These are phyloP conservation scores for Teratosphaeria pseudoeucalypti DNA, from an alignment of 2,329 filamentous ascomycete genomes.

Conservation along the genomic window DNA sequence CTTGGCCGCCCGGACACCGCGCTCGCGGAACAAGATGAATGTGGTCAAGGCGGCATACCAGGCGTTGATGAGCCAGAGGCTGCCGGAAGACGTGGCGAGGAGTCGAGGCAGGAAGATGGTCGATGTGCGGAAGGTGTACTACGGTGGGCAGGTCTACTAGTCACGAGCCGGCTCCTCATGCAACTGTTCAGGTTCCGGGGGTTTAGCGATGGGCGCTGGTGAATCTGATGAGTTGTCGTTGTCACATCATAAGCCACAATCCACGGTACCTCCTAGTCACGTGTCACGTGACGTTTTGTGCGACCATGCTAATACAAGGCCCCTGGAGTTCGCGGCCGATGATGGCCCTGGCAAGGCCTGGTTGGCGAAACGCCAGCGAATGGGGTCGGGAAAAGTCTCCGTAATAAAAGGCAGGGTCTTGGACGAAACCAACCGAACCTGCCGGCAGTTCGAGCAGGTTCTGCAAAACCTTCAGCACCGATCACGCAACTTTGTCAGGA, in stretches of 20 bases:
- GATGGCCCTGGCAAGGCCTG: neutral
- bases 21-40: conserved; percentile 94
- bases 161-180: neutral
- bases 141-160: conserved; percentile 51
- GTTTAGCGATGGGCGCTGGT: neutral
- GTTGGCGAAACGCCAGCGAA: neutral
- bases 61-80: conserved; percentile 69
- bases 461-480: too few species aligned
- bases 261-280: neutral
- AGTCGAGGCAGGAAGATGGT: conserved; percentile 91
- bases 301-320: neutral
- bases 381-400: neutral
- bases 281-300: neutral
- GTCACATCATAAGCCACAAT: neutral
- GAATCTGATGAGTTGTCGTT: neutral
- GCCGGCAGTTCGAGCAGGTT: too few species aligned
- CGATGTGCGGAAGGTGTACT: conserved; percentile 94
- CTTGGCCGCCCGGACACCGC: conserved; percentile 69
- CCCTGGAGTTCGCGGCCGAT: too few species aligned
- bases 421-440: too few species aligned
- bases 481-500: too few species aligned
- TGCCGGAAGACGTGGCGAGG: conserved; percentile 82
- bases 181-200: neutral
- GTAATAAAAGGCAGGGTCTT: too few species aligned
- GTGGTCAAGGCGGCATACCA: conserved; percentile 84